A percentile compares a stretch with the other conserved stretches of the same genome.
Conservation (phyloP, 2,329 filamentous ascomycete genomes). For the Dendryphion nanum region DNA sequence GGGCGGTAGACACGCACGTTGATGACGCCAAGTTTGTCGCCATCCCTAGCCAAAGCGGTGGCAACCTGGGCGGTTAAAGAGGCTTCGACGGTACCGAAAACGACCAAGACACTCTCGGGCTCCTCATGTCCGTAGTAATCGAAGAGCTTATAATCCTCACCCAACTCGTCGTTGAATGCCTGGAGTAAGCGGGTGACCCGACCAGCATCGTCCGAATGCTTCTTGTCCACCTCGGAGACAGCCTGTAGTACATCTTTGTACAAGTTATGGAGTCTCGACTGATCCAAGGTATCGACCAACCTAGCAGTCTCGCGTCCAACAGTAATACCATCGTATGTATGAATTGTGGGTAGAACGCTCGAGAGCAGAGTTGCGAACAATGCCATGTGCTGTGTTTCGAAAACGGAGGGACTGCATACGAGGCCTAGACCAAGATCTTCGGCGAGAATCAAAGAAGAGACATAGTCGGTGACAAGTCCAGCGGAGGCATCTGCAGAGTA, state of each 20-base stretch:
- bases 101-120: slow-evolving; percentile 80
- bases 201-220: slow-evolving; percentile 67
- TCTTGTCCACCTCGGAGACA: slow-evolving; percentile 63
- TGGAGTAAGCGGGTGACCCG: slow-evolving; percentile 70
- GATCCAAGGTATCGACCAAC: slow-evolving; percentile 77
- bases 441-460: slow-evolving; percentile 71
- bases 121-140: slow-evolving; percentile 86
- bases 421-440: slow-evolving; percentile 90
- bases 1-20: slow-evolving; percentile 93
- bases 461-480: slow-evolving; percentile 85
- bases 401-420: slow-evolving; percentile 79
- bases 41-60: slow-evolving; percentile 67
- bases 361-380: slow-evolving; percentile 82
- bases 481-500: slow-evolving; percentile 65
- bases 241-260: slow-evolving; percentile 67
- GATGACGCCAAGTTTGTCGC: slow-evolving; percentile 78
- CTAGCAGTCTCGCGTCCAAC: slow-evolving; percentile 79
- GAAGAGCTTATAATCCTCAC: slow-evolving; percentile 88
- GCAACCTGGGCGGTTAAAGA: slow-evolving; percentile 83
- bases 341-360: slow-evolving; percentile 75
- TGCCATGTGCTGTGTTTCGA: slow-evolving; percentile 94
- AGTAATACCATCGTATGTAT: slow-evolving; percentile 84
- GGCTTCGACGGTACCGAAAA: slow-evolving; percentile 88
- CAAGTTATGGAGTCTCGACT: slow-evolving; percentile 64
- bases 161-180: slow-evolving; percentile 84